These are phyloP conservation scores for Suillus hirtellus DNA, from an alignment of 768 basidiomycete genomes.

Conservation along the genomic window DNA sequence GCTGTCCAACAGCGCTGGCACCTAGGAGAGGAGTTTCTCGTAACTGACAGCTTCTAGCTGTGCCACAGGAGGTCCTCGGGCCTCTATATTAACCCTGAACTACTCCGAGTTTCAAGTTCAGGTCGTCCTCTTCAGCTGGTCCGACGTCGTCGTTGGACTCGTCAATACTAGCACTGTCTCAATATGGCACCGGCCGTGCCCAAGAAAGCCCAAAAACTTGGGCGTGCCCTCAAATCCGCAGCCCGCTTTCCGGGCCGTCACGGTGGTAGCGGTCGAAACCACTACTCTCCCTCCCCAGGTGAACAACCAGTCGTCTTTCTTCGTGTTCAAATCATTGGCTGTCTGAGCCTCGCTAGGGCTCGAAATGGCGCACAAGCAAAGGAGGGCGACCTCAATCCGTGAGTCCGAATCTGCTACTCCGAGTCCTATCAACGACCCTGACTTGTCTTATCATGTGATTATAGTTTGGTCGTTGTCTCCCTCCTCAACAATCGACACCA, in stretches of 20 bases:
- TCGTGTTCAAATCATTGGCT: conserved; percentile 66
- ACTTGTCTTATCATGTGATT: conserved; percentile 7
- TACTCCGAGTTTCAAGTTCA: not conserved
- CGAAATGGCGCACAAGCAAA: conserved; percentile 54
- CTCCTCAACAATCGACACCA: conserved; percentile 58
- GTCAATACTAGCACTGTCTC: not conserved
- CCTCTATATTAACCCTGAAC: conserved; percentile 1
- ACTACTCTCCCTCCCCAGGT: conserved; percentile 49
- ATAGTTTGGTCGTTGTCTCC: conserved; percentile 71
- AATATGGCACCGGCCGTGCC: conserved; percentile 36
- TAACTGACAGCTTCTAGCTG: not conserved
- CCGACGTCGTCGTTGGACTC: not conserved
- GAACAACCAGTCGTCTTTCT: conserved; percentile 69
- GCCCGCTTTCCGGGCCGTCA: conserved; percentile 50
- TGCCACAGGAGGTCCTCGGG: not conserved
- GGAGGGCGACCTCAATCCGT: conserved; percentile 78
- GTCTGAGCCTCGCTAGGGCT: conserved; percentile 45
- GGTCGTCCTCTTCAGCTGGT: not conserved
- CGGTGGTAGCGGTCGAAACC: conserved; percentile 34
- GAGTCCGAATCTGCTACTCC: conserved; percentile 31
- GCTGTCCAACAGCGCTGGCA: not conserved
- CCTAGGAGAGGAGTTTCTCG: not conserved
- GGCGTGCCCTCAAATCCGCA: conserved; percentile 60
- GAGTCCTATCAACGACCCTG: not conserved
- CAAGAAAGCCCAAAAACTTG: conserved; percentile 51